These are phyloP conservation scores for Cyberlindnera amylophila DNA, from an alignment of 805 yeast genomes.

Conservation along the genomic window DNA sequence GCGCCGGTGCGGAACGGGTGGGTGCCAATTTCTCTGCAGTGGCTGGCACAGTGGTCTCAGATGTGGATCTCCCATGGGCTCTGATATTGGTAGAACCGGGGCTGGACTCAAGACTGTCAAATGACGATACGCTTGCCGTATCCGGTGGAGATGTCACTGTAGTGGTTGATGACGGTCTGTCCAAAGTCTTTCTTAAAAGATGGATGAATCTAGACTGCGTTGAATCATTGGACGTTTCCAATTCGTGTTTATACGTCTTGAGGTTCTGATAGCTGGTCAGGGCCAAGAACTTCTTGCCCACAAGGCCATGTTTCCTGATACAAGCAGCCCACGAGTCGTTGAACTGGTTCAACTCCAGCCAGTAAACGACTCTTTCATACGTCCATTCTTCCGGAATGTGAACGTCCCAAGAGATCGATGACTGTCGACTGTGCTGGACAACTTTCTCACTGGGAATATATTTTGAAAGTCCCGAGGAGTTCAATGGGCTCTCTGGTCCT, in stretches of 20 bases:
- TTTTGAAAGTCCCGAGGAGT: conserved; percentile 3
- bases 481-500: conserved; percentile 10
- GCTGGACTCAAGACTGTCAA: conserved; percentile 21
- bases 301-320: conserved; percentile 53
- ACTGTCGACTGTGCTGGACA: conserved; percentile 26
- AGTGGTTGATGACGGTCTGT: conserved; percentile 20
- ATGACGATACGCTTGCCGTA: conserved; percentile 19
- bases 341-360: conserved; percentile 70
- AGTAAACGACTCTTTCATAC: conserved; percentile 55
- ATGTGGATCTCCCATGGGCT: conserved; percentile 24
- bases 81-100: conserved; percentile 13
- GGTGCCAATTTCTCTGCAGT: conserved; percentile 28
- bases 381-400: conserved; percentile 67
- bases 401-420: conserved; percentile 43
- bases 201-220: conserved; percentile 58
- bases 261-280: conserved; percentile 67
- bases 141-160: conserved; percentile 19
- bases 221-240: conserved; percentile 44
- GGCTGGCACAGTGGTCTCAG: conserved; percentile 26
- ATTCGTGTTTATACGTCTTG: conserved; percentile 32
- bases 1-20: conserved; percentile 33
- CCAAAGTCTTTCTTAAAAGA: conserved; percentile 42
- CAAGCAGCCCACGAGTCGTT: conserved; percentile 70
- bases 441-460: conserved; percentile 10
- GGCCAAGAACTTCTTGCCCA: conserved; percentile 61